Evolutionary conservation across 768 basidiomycete genomes (phyloP).

Genomic region (Mycena rosella): DNA sequence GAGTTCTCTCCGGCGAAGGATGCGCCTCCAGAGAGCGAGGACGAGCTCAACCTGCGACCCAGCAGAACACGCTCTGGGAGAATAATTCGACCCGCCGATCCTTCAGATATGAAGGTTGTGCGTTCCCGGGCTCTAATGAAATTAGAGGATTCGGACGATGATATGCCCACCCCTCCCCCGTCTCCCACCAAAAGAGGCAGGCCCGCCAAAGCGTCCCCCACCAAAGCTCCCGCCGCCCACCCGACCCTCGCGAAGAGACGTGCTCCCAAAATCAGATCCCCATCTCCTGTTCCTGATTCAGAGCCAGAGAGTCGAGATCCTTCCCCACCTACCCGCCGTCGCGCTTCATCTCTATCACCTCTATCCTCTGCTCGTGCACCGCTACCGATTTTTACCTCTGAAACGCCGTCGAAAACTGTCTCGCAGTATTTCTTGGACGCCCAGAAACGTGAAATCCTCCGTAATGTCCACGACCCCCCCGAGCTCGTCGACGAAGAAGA

Average conservation of each 20-base stretch:
- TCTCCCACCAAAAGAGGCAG: slow-evolving; percentile 8
- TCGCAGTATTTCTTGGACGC: slow-evolving; percentile 55
- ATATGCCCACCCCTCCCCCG: background rate
- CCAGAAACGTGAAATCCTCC: slow-evolving; percentile 64
- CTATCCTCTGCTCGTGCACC: background rate
- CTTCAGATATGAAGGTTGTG: background rate
- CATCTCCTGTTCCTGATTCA: slow-evolving; percentile 31
- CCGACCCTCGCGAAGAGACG: slow-evolving; percentile 20
- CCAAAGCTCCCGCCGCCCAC: background rate
- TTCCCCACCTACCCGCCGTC: slow-evolving; percentile 10
- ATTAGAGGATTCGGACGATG: background rate
- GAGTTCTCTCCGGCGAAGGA: background rate
- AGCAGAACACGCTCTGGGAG: slow-evolving; percentile 29
- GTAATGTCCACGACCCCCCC: slow-evolving; percentile 41
- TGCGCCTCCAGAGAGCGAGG: slow-evolving; percentile 17
- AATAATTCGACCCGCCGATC: background rate
- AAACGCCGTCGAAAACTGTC: slow-evolving; percentile 39
- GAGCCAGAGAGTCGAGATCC: slow-evolving; percentile 13
- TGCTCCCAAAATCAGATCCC: slow-evolving; percentile 5
- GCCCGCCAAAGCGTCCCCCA: background rate
- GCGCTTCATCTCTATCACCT: background rate
- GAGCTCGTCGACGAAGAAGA: slow-evolving; percentile 47
- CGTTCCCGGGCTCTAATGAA: background rate
- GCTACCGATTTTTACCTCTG: background rate
- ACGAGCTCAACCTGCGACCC: slow-evolving; percentile 16